These are phyloP conservation scores for Cryptococcus neoformans DNA, from an alignment of 1,284 basidiomycete genomes.

Conservation along the genomic window DNA sequence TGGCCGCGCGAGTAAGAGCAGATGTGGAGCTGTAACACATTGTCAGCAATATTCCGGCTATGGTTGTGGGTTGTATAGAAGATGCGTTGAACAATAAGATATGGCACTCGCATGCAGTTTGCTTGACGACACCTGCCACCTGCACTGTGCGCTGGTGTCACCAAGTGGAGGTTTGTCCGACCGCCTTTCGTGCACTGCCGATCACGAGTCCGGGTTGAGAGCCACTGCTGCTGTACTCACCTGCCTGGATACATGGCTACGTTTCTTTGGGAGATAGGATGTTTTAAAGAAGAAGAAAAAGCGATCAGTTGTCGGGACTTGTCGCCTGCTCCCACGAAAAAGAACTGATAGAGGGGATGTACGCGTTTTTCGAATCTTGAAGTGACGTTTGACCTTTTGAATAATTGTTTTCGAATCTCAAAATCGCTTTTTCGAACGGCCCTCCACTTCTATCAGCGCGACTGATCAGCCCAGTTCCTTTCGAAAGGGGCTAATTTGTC, in stretches of 20 bases:
- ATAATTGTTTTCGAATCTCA: too few relatives aligned
- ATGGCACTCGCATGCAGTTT: neutral
- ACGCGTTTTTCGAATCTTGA: too few relatives aligned
- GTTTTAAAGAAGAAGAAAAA: neutral
- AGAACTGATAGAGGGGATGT: neutral
- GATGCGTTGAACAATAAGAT: neutral
- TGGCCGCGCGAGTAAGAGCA: neutral
- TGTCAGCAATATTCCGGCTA: neutral
- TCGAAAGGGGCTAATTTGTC: too few relatives aligned
- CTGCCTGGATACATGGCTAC: neutral
- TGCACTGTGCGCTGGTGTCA: neutral
- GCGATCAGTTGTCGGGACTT: neutral
- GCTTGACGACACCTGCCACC: neutral
- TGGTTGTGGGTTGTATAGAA: neutral
- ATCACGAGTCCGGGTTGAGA: neutral
- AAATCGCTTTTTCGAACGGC: too few relatives aligned
- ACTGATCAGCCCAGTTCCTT: too few relatives aligned
- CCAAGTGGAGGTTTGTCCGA: slow-evolving; percentile 5
- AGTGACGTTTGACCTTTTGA: too few relatives aligned
- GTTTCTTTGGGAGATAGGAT: neutral
- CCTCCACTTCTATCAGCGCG: too few relatives aligned
- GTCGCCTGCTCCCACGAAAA: neutral
- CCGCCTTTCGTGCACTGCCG: neutral
- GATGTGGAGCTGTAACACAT: neutral
- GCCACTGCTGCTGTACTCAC: neutral